Evolutionary conservation across 2,329 filamentous ascomycete genomes (phyloP).

Genomic region (Cryphonectria japonica): DNA sequence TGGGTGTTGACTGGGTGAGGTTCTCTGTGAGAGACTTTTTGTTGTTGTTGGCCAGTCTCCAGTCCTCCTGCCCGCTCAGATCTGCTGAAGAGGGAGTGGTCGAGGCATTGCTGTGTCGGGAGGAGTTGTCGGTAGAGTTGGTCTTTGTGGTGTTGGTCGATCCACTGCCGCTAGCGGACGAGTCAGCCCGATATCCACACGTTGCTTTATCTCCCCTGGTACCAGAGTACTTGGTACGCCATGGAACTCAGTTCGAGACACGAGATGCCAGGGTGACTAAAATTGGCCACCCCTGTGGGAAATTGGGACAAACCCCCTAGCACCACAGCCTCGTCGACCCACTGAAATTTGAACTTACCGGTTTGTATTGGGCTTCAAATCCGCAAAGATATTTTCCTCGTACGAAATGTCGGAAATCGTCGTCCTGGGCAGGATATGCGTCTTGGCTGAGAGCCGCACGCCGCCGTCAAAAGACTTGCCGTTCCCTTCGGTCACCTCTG

Average conservation of each 20-base stretch:
- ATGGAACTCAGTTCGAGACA: constrained; percentile 27
- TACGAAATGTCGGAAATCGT: constrained; percentile 43
- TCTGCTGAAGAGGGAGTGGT: constrained; percentile 63
- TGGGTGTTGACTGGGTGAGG: constrained; percentile 48
- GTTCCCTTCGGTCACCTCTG: constrained; percentile 43
- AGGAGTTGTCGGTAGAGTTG: constrained; percentile 62
- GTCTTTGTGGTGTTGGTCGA: constrained; percentile 65
- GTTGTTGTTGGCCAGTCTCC: constrained; percentile 36
- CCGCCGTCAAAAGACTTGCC: constrained; percentile 57
- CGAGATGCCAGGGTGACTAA: constrained; percentile 28
- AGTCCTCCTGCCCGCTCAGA: constrained; percentile 45
- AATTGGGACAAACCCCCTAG: constrained; percentile 23
- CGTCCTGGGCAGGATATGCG: constrained; percentile 44
- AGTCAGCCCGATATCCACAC: constrained; percentile 42
- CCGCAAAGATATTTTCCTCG: constrained; percentile 62
- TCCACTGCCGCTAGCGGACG: constrained; percentile 56
- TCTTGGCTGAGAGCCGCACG: constrained; percentile 46
- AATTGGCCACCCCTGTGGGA: constrained; percentile 28
- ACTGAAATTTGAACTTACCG: constrained; percentile 50
- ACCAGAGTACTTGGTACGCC: constrained; percentile 26
- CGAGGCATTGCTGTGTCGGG: constrained; percentile 65
- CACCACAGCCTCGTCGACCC: constrained; percentile 16
- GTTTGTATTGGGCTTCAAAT: constrained; percentile 52
- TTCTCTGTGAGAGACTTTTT: constrained; percentile 47
- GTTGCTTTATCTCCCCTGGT: constrained; percentile 29